Evolutionary conservation across 2,329 filamentous ascomycete genomes (phyloP), one percentile per base, ranked within the genome.

Genomic region (Triangularia setosa): DNA sequence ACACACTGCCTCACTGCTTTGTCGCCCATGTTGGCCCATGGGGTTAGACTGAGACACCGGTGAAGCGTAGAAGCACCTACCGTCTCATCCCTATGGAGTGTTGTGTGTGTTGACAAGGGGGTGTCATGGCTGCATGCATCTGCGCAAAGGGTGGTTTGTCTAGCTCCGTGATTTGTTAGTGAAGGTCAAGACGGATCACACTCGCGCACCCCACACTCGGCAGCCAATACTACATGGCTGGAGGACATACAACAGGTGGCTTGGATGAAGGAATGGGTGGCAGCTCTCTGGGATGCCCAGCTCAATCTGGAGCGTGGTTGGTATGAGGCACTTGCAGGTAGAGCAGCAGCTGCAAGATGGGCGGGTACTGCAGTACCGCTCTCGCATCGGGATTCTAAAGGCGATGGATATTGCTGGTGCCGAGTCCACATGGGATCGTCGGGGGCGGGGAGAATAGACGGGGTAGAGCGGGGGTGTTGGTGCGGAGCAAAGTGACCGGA

Each of bases 161-260:
- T 44, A 25, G 57, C 57, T 48, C 57, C 57, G 18, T 59, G 57
- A 59, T 59, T 59, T 59, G 57, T 59, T 16, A 30, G 23, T 25
- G 57, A 59, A 44, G n/a, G 21, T 16, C 56, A n/a, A 58, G 27
- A 58, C 30, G 23, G 27, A 58, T 35, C 56, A 58, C 56, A 58
- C 30, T 23, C 18, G 11, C 27, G 18, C 52, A 27, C 52, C 52
- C 52, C 52, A 27, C 52, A 44, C 57, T 18, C 57, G 30, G 33
- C 57, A 44, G 57, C 57, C 35, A 59, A n/a, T 48, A 40, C 21
- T 33, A 9, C 5, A 54, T 24, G 21, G 24, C 25, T 16, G 52
- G 52, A 52, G 52, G 24, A 55, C 52, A 23, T 23, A 23, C 52
- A 55, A 27, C 21, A 28, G 16, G 40, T 48, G 11, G 52, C 11